Evolutionary conservation across 1,284 basidiomycete genomes (phyloP).

Genomic region (Fomitopsis betulina): DNA sequence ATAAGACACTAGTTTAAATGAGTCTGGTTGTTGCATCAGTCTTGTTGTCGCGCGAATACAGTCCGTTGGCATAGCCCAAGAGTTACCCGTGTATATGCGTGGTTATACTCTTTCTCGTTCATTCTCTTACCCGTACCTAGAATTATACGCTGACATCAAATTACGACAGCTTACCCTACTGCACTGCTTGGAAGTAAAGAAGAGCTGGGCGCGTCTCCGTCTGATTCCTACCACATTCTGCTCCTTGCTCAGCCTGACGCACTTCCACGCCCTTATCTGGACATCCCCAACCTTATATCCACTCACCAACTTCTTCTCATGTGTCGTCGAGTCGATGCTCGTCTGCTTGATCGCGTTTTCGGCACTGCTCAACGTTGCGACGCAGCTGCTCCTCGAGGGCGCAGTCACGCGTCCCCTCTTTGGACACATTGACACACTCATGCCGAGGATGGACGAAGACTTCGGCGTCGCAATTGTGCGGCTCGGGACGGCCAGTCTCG

Average conservation of each 20-base stretch:
- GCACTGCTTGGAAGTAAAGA: constrained; percentile 58
- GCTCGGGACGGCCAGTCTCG: constrained; percentile 67
- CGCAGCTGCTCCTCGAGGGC: constrained; percentile 60
- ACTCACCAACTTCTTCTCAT: constrained; percentile 67
- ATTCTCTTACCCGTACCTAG: too few species aligned
- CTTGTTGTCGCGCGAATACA: too few species aligned
- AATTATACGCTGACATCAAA: neutral
- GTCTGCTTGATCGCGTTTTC: constrained; percentile 51
- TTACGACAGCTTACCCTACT: constrained; percentile 48
- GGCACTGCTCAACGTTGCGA: constrained; percentile 51
- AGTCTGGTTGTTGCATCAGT: too few species aligned
- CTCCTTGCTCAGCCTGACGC: constrained; percentile 52
- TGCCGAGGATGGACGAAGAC: constrained; percentile 62
- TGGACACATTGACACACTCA: constrained; percentile 37
- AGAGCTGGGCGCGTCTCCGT: constrained; percentile 54
- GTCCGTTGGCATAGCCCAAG: too few species aligned
- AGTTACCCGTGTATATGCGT: too few species aligned
- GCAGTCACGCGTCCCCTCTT: constrained; percentile 41
- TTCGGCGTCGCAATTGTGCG: constrained; percentile 67
- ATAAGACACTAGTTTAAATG: too few species aligned
- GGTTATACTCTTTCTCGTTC: too few species aligned
- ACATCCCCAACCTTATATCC: constrained; percentile 49
- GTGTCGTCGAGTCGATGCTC: constrained; percentile 61
- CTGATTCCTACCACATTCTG: constrained; percentile 61
- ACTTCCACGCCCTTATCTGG: constrained; percentile 63